phyloP scores from a whole-genome alignment of 768 basidiomycete species.

The Leccinum imitatum region DNA sequence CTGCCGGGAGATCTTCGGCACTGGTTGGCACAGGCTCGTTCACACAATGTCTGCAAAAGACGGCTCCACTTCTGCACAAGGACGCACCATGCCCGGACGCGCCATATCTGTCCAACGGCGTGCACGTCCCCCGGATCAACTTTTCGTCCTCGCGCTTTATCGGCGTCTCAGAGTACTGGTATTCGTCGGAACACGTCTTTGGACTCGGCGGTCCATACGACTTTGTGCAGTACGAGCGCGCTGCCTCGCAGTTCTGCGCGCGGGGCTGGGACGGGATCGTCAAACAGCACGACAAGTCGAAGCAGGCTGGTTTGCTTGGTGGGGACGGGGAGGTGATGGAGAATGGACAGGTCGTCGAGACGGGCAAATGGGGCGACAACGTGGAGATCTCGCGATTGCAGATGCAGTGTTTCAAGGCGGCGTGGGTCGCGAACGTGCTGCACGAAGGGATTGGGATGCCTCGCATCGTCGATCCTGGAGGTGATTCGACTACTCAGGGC shows the following conservation, averaged over 20 bases:
- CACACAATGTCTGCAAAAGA: slow-evolving; percentile 71
- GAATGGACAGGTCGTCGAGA: slow-evolving; percentile 58
- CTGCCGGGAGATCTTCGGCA: slow-evolving; percentile 38
- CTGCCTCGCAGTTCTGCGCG: slow-evolving; percentile 82
- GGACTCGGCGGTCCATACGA: slow-evolving; percentile 94
- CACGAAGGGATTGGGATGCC: slow-evolving; percentile 97
- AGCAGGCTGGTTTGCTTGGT: slow-evolving; percentile 47
- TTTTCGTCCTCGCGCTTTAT: slow-evolving; percentile 93
- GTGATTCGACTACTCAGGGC: slow-evolving; percentile 68
- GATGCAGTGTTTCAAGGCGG: slow-evolving; percentile 99
- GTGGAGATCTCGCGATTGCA: slow-evolving; percentile 85
- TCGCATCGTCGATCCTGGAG: slow-evolving; percentile 81
- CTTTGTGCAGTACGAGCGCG: slow-evolving; percentile 93
- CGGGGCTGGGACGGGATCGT: slow-evolving; percentile 79
- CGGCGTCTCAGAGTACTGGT: slow-evolving; percentile 99
- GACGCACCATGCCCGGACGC: slow-evolving; percentile 75
- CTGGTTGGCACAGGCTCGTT: slow-evolving; percentile 90
- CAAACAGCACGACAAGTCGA: slow-evolving; percentile 55
- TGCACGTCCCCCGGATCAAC: slow-evolving; percentile 92
- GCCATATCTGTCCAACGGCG: slow-evolving; percentile 92
- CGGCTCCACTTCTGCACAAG: slow-evolving; percentile 82
- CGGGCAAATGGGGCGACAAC: slow-evolving; percentile 66
- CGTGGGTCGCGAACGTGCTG: slow-evolving; percentile 94
- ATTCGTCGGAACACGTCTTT: slow-evolving; percentile 96
- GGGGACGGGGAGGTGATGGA: slow-evolving; percentile 67